Percentiles rank a stretch among this genome's conserved stretches.
phyloP scores from a whole-genome alignment of 495 filamentous ascomycete genomes.

The Parathielavia appendiculata region DNA sequence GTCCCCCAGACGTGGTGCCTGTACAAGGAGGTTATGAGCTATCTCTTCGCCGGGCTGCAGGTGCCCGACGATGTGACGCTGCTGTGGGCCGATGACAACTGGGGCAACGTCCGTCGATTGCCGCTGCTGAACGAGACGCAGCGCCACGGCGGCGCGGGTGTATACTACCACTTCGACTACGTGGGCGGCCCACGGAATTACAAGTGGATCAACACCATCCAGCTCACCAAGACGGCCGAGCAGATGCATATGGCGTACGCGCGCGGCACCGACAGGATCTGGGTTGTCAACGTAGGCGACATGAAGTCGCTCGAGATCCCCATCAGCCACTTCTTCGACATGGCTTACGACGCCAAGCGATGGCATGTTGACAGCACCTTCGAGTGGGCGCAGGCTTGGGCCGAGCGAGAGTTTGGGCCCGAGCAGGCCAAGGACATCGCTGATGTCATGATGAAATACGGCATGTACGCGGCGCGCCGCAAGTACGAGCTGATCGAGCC shows the following conservation, averaged over 20 bases:
- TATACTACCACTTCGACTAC: slow-evolving; percentile 76
- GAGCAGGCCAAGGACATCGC: slow-evolving; percentile 47
- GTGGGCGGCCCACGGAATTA: slow-evolving; percentile 60
- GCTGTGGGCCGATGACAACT: slow-evolving; percentile 74
- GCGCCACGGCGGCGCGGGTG: slow-evolving; percentile 62
- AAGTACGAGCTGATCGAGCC: slow-evolving; percentile 67
- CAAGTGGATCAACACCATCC: slow-evolving; percentile 70
- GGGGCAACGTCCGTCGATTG: slow-evolving; percentile 61
- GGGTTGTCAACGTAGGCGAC: slow-evolving; percentile 75
- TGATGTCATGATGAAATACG: slow-evolving; percentile 55
- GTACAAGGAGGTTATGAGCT: slow-evolving; percentile 66
- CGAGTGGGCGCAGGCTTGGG: slow-evolving; percentile 55
- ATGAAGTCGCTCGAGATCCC: slow-evolving; percentile 65
- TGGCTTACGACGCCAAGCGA: slow-evolving; percentile 57
- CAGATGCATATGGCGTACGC: slow-evolving; percentile 59
- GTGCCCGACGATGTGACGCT: slow-evolving; percentile 71
- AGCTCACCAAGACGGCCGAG: slow-evolving; percentile 59
- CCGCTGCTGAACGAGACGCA: slow-evolving; percentile 56
- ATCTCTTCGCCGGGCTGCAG: slow-evolving; percentile 58
- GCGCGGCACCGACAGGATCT: slow-evolving; percentile 60
- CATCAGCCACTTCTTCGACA: slow-evolving; percentile 61
- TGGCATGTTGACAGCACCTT: slow-evolving; percentile 52
- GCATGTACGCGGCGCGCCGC: slow-evolving; percentile 56
- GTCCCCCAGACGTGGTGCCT: slow-evolving; percentile 70
- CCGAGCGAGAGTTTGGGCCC: slow-evolving; percentile 55